phyloP scores from a whole-genome alignment of 83 land plant species.

The Larix sibirica region DNA sequence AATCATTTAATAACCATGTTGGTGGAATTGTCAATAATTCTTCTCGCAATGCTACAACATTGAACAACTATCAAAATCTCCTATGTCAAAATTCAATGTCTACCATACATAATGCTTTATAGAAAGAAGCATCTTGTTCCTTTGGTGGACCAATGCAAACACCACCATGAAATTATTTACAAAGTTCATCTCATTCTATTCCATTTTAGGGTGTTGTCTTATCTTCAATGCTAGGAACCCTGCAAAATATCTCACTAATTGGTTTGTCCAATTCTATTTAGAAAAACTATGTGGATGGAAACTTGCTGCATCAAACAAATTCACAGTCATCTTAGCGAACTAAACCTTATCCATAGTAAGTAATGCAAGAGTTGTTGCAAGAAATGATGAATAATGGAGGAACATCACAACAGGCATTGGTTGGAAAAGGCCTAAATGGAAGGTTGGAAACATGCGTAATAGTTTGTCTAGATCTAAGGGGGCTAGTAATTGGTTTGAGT shows the following conservation, averaged over 20 bases:
- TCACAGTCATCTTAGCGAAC: conserved; percentile 25
- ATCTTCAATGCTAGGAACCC: conserved; percentile 22
- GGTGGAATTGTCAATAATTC: conserved; percentile 30
- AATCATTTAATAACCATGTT: conserved; percentile 13
- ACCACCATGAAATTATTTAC: conserved; percentile 16
- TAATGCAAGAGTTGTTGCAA: conserved; percentile 59
- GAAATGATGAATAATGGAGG: conserved; percentile 33
- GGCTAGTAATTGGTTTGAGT: conserved; percentile 14
- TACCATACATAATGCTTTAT: conserved; percentile 23
- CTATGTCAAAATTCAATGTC: conserved; percentile 51
- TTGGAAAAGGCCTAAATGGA: conserved; percentile 28
- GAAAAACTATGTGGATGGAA: conserved; percentile 24
- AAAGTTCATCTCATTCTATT: conserved; percentile 7
- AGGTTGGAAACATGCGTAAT: background rate
- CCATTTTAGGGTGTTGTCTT: conserved; percentile 28
- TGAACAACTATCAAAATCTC: conserved; percentile 49
- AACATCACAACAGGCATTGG: conserved; percentile 28
- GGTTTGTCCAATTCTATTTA: conserved; percentile 27
- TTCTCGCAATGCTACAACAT: conserved; percentile 33
- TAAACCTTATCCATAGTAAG: conserved; percentile 43
- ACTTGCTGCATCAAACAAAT: conserved; percentile 36
- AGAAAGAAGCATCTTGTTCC: conserved; percentile 41
- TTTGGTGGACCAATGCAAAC: conserved; percentile 26
- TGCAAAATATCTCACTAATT: conserved; percentile 29
- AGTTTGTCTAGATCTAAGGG: conserved; percentile 11